Conservation (phyloP, 2,329 filamentous ascomycete species). For the Rugonectria rugulosa region DNA sequence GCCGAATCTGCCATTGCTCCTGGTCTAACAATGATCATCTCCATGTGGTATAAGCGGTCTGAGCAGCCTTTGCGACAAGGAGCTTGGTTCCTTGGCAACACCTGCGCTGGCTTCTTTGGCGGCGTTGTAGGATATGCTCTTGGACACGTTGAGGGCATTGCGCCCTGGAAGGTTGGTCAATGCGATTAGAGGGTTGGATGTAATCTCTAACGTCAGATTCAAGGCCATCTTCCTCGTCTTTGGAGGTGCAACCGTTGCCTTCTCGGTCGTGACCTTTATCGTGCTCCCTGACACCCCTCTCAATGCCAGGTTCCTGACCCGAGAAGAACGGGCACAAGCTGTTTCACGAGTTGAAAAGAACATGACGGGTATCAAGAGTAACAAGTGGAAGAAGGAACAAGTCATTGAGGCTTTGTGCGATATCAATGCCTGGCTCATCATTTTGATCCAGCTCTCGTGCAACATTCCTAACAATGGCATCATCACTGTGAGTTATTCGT, state of each 20-base stretch:
- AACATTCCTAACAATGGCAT: slow-evolving; percentile 42
- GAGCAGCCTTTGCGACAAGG: slow-evolving; percentile 41
- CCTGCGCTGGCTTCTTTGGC: slow-evolving; percentile 40
- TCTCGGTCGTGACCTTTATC: slow-evolving; percentile 27
- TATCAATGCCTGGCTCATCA: slow-evolving; percentile 36
- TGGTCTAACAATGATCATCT: slow-evolving; percentile 39
- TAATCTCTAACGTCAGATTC: neutral
- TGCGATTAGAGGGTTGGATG: neutral
- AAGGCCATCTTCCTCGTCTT: slow-evolving; percentile 35
- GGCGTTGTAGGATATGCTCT: slow-evolving; percentile 41
- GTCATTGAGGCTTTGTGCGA: slow-evolving; percentile 8
- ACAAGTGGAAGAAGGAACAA: slow-evolving; percentile 6
- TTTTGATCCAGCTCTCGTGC: slow-evolving; percentile 34
- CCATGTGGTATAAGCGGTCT: slow-evolving; percentile 46
- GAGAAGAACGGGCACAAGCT: slow-evolving; percentile 39
- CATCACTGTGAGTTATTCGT: slow-evolving; percentile 1
- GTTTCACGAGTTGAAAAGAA: slow-evolving; percentile 43
- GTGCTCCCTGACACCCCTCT: slow-evolving; percentile 34
- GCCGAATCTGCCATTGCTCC: slow-evolving; percentile 42
- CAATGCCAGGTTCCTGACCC: slow-evolving; percentile 38
- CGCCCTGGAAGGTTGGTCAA: slow-evolving; percentile 40
- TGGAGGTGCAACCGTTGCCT: slow-evolving; percentile 31
- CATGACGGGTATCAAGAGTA: slow-evolving; percentile 45
- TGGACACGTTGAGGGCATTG: slow-evolving; percentile 36
- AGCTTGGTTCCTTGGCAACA: slow-evolving; percentile 46